phyloP scores from a whole-genome alignment of 495 filamentous ascomycete species.

The Bacidia gigantensis region DNA sequence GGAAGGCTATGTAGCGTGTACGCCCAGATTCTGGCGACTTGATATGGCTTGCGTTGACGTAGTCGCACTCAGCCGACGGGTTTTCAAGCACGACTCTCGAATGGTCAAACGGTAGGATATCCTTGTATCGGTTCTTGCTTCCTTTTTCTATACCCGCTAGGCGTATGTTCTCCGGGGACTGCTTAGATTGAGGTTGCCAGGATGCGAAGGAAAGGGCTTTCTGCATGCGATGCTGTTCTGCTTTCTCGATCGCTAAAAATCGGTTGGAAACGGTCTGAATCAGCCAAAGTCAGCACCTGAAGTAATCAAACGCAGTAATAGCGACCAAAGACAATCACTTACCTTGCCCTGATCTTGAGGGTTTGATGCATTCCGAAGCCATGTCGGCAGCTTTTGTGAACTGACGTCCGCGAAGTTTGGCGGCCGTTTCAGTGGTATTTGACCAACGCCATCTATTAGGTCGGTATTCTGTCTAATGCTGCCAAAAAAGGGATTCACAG shows the following conservation, averaged over 20 bases:
- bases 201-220: constrained; percentile 61
- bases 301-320: not conserved
- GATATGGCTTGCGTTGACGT: constrained; percentile 87
- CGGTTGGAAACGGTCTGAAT: constrained; percentile 51
- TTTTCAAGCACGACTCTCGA: constrained; percentile 68
- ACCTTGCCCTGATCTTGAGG: constrained; percentile 55
- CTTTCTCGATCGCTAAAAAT: constrained; percentile 72
- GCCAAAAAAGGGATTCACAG: constrained; percentile 80
- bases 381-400: constrained; percentile 45
- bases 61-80: constrained; percentile 70
- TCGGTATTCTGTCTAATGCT: constrained; percentile 98
- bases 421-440: constrained; percentile 67
- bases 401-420: constrained; percentile 28
- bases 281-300: not conserved
- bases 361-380: constrained; percentile 58
- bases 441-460: constrained; percentile 82
- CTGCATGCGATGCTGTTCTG: constrained; percentile 81
- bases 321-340: too few species aligned
- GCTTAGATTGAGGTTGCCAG: constrained; percentile 31
- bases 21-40: constrained; percentile 41
- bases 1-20: constrained; percentile 86
- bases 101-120: constrained; percentile 95
- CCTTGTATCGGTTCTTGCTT: constrained; percentile 90
- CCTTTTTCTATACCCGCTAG: constrained; percentile 92
- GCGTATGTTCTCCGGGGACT: constrained; percentile 26